Conservation (phyloP, 2,329 filamentous ascomycete genomes). For the Fusarium stilboides region DNA sequence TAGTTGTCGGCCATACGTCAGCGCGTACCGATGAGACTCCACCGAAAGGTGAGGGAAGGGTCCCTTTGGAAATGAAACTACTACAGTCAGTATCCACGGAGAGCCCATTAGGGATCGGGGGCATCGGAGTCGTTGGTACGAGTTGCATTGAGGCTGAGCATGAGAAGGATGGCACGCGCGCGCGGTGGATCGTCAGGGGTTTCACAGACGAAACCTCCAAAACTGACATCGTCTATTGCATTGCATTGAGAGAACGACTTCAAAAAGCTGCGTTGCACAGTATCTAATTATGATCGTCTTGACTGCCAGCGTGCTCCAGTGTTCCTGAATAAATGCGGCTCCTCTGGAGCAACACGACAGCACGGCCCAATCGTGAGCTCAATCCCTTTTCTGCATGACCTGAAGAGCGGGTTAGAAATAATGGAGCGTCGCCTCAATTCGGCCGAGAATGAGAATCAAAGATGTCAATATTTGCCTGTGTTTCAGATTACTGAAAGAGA, state of each 20-base stretch:
- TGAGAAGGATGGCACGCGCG: slow-evolving; percentile 6
- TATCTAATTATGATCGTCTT: slow-evolving; percentile 36
- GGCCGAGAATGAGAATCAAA: slow-evolving; percentile 16
- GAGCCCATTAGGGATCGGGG: slow-evolving; percentile 21
- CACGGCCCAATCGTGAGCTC: slow-evolving; percentile 29
- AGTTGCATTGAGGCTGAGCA: slow-evolving; percentile 20
- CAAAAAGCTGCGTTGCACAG: slow-evolving; percentile 1
- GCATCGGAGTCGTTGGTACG: not conserved
- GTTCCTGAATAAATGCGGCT: slow-evolving; percentile 24
- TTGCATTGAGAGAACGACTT: not conserved
- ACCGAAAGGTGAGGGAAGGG: slow-evolving; percentile 21
- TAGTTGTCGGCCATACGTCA: slow-evolving; percentile 31
- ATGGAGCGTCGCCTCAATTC: slow-evolving; percentile 32
- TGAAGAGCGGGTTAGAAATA: slow-evolving; percentile 31
- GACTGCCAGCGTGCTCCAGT: slow-evolving; percentile 6
- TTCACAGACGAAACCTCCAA: not conserved
- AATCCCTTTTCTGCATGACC: slow-evolving; percentile 35
- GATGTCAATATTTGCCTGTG: not conserved
- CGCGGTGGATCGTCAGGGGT: slow-evolving; percentile 19
- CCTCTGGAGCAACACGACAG: slow-evolving; percentile 9
- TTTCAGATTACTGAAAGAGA: slow-evolving; percentile 15
- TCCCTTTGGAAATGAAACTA: slow-evolving; percentile 35
- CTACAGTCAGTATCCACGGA: slow-evolving; percentile 1
- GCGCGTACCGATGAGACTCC: slow-evolving; percentile 20
- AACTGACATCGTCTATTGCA: not conserved